phyloP scores from a whole-genome alignment of 305 asterid genomes.

The Solanum hybrid region DNA sequence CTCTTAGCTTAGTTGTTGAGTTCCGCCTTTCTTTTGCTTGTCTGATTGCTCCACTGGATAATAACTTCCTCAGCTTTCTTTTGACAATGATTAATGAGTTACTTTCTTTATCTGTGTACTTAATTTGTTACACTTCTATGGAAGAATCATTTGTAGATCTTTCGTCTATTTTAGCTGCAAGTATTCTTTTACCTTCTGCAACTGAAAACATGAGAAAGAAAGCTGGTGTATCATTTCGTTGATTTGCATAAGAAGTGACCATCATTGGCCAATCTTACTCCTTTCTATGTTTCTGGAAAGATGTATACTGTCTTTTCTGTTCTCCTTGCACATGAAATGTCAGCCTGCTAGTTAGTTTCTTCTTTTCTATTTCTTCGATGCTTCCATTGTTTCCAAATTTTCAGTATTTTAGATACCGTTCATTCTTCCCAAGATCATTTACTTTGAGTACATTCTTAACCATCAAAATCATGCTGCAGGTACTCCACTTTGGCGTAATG shows the following conservation, averaged over 20 bases:
- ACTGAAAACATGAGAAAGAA: not conserved
- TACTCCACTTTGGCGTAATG: constrained; percentile 98
- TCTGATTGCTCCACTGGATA: not conserved
- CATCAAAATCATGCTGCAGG: constrained; percentile 31
- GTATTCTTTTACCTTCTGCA: not conserved
- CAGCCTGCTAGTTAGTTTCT: not conserved
- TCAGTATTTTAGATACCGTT: not conserved
- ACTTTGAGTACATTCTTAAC: constrained; percentile 11
- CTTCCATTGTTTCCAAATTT: not conserved
- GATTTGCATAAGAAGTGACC: not conserved
- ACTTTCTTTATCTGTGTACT: not conserved
- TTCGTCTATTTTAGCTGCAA: not conserved
- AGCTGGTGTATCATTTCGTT: not conserved
- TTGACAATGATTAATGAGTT: not conserved
- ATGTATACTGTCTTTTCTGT: not conserved
- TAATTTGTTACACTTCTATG: not conserved
- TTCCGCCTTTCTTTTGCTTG: not conserved
- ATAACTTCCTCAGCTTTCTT: not conserved
- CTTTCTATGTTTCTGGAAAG: not conserved
- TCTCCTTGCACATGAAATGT: not conserved
- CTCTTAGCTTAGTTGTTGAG: not conserved
- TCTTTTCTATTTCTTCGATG: not conserved
- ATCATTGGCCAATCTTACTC: not conserved
- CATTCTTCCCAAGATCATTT: constrained; percentile 10
- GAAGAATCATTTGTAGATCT: not conserved